These are phyloP conservation scores for Hericium rajendrae DNA, from an alignment of 768 basidiomycete genomes.

Conservation along the genomic window DNA sequence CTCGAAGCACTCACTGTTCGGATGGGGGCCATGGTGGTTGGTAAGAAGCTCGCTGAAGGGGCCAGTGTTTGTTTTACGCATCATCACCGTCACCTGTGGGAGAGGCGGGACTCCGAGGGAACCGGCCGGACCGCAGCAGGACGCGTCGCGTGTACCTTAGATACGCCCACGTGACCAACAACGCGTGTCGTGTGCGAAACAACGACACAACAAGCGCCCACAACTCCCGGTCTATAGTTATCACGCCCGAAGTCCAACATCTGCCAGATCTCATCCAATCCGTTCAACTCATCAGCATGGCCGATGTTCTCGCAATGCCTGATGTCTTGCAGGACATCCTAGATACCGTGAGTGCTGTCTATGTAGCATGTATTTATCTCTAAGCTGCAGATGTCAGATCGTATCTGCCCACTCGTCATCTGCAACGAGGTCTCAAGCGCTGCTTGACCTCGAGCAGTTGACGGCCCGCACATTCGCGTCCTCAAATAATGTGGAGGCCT, in stretches of 20 bases:
- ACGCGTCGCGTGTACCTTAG: conserved; percentile 1
- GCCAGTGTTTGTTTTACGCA: not conserved
- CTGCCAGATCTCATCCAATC: not conserved
- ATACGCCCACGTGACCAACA: conserved; percentile 6
- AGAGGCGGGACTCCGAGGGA: not conserved
- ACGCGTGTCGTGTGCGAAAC: not conserved
- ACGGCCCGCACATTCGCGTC: conserved; percentile 38
- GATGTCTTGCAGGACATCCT: conserved; percentile 48
- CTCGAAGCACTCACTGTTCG: conserved; percentile 33
- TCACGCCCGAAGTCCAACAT: not conserved
- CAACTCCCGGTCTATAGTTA: not conserved
- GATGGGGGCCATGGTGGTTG: conserved; percentile 44
- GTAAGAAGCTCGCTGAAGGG: not conserved
- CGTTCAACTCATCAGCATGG: not conserved
- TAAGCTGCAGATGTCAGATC: conserved; percentile 33
- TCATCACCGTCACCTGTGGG: conserved; percentile 9
- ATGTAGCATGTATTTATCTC: not conserved
- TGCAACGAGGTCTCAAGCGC: conserved; percentile 41
- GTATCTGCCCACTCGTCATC: conserved; percentile 49
- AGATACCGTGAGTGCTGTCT: conserved; percentile 46
- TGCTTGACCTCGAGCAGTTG: conserved; percentile 35
- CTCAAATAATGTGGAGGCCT: conserved; percentile 33
- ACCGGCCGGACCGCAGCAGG: not conserved
- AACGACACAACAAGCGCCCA: not conserved
- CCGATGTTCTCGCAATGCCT: conserved; percentile 24